Percentiles rank a stretch among this genome's conserved stretches.
phyloP scores from a whole-genome alignment of 2,329 filamentous ascomycete species.

The Curvularia lunata region DNA sequence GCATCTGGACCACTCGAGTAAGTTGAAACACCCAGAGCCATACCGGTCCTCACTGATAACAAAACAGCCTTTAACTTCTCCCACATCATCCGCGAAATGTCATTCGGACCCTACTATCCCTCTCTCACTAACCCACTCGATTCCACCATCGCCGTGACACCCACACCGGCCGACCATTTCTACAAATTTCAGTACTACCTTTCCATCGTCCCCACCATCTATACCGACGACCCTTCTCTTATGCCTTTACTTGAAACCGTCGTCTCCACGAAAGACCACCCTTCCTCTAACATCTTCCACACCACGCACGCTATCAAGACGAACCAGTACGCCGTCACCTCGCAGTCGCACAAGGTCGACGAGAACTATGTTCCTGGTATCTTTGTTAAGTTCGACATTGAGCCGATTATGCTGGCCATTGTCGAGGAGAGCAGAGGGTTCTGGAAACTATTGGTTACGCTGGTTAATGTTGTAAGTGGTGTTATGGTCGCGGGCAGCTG shows the following conservation, averaged over 20 bases:
- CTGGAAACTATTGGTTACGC: conserved; percentile 75
- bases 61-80: conserved; percentile 90
- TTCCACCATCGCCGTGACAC: conserved; percentile 85
- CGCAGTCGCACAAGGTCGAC: conserved; percentile 74
- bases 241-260: conserved; percentile 57
- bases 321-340: conserved; percentile 97
- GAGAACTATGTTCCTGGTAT: conserved; percentile 81
- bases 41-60: conserved; percentile 11
- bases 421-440: conserved; percentile 80
- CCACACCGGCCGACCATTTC: conserved; percentile 75
- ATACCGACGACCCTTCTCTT: conserved; percentile 62
- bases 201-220: conserved; percentile 91
- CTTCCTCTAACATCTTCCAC: conserved; percentile 46
- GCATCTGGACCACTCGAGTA: conserved; percentile 83
- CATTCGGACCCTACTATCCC: conserved; percentile 96
- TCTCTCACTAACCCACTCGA: conserved; percentile 93
- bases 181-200: conserved; percentile 99
- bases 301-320: conserved; percentile 73
- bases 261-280: conserved; percentile 41
- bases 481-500: conserved; percentile 93
- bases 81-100: conserved; percentile 93
- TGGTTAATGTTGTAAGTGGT: conserved; percentile 90
- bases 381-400: conserved; percentile 99
- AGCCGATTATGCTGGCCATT: conserved; percentile 87
- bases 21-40: conserved; percentile 42